Percentiles rank a stretch among this genome's conserved stretches.
Conservation (phyloP, 2,329 filamentous ascomycete genomes). For the Nemania diffusa region DNA sequence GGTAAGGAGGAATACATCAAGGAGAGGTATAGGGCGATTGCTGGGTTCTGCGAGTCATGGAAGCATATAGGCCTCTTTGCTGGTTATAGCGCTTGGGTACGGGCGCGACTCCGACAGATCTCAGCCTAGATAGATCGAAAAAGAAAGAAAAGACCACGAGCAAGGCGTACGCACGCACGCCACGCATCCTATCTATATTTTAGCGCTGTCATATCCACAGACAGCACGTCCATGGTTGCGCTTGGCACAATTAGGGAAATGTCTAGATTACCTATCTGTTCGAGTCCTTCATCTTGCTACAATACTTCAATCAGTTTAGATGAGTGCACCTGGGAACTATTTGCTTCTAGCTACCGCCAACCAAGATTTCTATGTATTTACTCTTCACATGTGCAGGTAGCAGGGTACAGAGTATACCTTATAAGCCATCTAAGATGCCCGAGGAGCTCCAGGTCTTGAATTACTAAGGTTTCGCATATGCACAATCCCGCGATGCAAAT, state of each 20-base stretch:
- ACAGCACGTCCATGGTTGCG: background rate
- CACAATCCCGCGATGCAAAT: background rate
- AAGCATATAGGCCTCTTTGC: slow-evolving; percentile 57
- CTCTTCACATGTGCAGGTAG: too few species aligned
- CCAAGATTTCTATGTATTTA: too few species aligned
- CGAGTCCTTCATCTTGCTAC: too few species aligned
- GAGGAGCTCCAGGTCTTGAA: background rate
- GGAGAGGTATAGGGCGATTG: slow-evolving; percentile 55
- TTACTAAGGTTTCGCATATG: background rate
- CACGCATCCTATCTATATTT: background rate
- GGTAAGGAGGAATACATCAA: slow-evolving; percentile 42
- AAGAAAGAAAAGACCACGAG: slow-evolving; percentile 1
- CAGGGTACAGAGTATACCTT: too few species aligned
- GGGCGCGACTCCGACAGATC: slow-evolving; percentile 41
- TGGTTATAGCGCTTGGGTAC: slow-evolving; percentile 58
- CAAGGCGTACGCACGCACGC: background rate
- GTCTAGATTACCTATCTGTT: background rate
- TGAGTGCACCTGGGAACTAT: background rate
- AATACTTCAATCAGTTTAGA: background rate
- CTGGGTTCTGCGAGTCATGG: slow-evolving; percentile 56
- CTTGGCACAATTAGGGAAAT: slow-evolving; percentile 22
- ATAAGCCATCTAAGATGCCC: background rate
- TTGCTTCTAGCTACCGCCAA: background rate
- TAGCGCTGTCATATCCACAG: background rate
- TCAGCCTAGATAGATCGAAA: slow-evolving; percentile 5